A percentile compares a stretch with the other conserved stretches of the same genome.
These are phyloP conservation scores for Bombardia bombarda DNA, from an alignment of 495 filamentous ascomycete genomes.

Conservation along the genomic window DNA sequence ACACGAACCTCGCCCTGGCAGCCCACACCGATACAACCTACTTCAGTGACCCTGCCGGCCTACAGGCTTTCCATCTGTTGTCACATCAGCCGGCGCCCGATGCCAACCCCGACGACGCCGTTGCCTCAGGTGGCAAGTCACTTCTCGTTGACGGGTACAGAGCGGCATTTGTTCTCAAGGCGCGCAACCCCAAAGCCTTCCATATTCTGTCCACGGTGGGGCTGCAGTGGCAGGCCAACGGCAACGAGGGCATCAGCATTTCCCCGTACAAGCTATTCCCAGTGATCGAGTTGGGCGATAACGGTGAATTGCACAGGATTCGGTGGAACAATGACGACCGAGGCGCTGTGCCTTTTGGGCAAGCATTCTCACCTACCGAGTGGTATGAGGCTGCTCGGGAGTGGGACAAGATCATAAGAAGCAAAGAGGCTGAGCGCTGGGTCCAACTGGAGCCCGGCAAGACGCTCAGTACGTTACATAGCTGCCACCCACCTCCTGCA, in stretches of 20 bases:
- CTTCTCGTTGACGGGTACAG: constrained; percentile 78
- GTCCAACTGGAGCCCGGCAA: constrained; percentile 71
- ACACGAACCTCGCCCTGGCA: constrained; percentile 67
- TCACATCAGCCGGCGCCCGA: constrained; percentile 34
- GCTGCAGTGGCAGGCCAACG: constrained; percentile 71
- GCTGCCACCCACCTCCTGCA: neutral
- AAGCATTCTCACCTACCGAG: constrained; percentile 23
- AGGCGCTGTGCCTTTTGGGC: constrained; percentile 44
- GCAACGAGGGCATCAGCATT: constrained; percentile 75
- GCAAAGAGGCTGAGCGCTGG: constrained; percentile 54
- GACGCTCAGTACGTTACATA: constrained; percentile 53
- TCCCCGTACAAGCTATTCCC: constrained; percentile 57
- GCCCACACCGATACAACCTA: constrained; percentile 92
- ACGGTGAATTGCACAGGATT: constrained; percentile 50
- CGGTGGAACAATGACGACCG: constrained; percentile 92
- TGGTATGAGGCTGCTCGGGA: constrained; percentile 74
- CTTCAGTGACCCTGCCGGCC: constrained; percentile 79
- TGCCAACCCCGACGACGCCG: constrained; percentile 23
- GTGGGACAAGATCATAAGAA: constrained; percentile 54
- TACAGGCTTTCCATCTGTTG: constrained; percentile 86
- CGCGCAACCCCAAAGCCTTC: constrained; percentile 42
- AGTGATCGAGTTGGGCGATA: constrained; percentile 51
- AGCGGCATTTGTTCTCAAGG: constrained; percentile 50
- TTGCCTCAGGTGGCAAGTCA: constrained; percentile 53
- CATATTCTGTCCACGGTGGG: constrained; percentile 38